Evolutionary conservation across 2,329 filamentous ascomycete species (phyloP).

Genomic region (Cladophialophora bantiana): DNA sequence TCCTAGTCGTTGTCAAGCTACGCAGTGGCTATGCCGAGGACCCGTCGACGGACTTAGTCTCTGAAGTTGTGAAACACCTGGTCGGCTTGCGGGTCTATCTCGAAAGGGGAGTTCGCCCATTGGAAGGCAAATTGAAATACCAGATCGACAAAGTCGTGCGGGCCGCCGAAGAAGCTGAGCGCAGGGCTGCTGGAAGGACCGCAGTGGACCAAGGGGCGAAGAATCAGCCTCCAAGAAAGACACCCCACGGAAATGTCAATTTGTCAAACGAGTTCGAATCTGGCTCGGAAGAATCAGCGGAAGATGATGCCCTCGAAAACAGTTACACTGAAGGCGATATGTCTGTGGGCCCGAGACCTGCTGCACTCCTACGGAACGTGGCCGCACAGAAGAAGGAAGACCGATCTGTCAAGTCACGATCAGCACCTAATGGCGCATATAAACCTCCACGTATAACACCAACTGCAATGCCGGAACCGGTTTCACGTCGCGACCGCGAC

Average conservation of each 20-base stretch:
- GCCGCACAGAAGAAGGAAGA: conserved; percentile 13
- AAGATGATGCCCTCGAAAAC: conserved; percentile 64
- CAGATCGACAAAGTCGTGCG: conserved; percentile 95
- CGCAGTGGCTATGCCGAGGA: conserved; percentile 55
- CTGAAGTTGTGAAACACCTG: conserved; percentile 82
- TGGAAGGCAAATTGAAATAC: conserved; percentile 91
- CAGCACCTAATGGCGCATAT: conserved; percentile 71
- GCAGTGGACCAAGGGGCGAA: conserved; percentile 45
- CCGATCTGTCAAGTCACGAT: conserved; percentile 11
- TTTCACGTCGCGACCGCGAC: conserved; percentile 63
- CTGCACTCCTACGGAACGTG: conserved; percentile 31
- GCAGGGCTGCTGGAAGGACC: conserved; percentile 48
- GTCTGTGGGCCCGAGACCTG: conserved; percentile 28
- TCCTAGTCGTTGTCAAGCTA: conserved; percentile 82
- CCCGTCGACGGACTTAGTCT: conserved; percentile 53
- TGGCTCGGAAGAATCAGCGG: conserved; percentile 51
- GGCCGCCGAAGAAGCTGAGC: conserved; percentile 77
- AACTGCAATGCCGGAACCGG: conserved; percentile 73
- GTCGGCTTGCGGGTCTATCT: conserved; percentile 89
- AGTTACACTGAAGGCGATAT: conserved; percentile 60
- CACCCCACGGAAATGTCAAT: conserved; percentile 44
- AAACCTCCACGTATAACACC: conserved; percentile 87
- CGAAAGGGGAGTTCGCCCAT: conserved; percentile 86
- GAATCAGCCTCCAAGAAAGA: conserved; percentile 42
- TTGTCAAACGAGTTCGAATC: conserved; percentile 49